Percentiles rank a stretch among this genome's conserved stretches.
Conservation (phyloP, 2,329 filamentous ascomycete genomes). For the Trichothecium sympodiale region DNA sequence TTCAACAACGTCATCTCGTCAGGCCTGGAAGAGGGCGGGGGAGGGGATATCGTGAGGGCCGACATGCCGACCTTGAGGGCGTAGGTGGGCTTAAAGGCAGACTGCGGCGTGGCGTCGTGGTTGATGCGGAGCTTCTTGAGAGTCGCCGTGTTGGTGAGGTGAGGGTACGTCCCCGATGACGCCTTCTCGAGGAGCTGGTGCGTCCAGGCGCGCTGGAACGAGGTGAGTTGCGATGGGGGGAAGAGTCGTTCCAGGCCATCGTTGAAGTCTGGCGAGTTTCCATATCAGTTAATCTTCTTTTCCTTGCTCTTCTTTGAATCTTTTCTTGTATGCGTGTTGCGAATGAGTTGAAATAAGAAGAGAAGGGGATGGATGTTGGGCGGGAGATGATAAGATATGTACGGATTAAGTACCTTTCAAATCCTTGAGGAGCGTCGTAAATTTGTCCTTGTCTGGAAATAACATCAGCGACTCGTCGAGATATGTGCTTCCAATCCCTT, state of each 20-base stretch:
- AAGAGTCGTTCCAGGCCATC: slow-evolving; percentile 36
- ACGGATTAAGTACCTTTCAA: slow-evolving; percentile 26
- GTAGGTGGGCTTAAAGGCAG: slow-evolving; percentile 29
- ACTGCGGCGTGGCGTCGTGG: slow-evolving; percentile 28
- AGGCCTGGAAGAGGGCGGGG: too few relatives aligned
- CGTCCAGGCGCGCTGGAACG: slow-evolving; percentile 33
- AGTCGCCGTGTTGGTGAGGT: slow-evolving; percentile 28
- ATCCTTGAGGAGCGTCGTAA: slow-evolving; percentile 25
- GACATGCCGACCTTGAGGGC: slow-evolving; percentile 25
- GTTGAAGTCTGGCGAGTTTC: slow-evolving; percentile 26
- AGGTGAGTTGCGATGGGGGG: slow-evolving; percentile 27
- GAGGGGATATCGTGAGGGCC: slow-evolving; percentile 12
- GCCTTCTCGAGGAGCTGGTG: slow-evolving; percentile 33
- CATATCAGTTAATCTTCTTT: not conserved
- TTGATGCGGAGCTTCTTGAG: slow-evolving; percentile 36
- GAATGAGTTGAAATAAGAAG: too few relatives aligned
- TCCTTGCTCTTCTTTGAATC: too few relatives aligned
- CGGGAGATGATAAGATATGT: too few relatives aligned
- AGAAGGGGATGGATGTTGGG: too few relatives aligned
- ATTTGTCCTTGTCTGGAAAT: slow-evolving; percentile 32
- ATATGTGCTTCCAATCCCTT: too few relatives aligned
- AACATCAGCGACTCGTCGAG: too few relatives aligned
- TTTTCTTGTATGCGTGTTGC: too few relatives aligned
- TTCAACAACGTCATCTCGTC: slow-evolving; percentile 6
- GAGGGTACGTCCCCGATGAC: slow-evolving; percentile 27